Evolutionary conservation across 2,329 filamentous ascomycete genomes (phyloP).

Genomic region (Blastomyces gilchristii): DNA sequence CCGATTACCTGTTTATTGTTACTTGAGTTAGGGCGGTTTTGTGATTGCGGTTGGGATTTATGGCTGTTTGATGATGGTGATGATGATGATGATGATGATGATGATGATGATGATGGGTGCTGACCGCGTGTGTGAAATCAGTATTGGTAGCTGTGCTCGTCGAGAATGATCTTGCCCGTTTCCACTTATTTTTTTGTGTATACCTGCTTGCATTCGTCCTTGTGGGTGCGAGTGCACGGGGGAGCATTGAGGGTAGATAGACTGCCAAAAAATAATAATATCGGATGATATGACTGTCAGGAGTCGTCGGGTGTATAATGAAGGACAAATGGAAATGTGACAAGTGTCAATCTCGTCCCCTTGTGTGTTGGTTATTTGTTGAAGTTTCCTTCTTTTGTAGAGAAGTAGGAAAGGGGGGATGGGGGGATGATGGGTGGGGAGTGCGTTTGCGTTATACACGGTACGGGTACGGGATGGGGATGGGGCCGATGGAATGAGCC

Average conservation of each 20-base stretch:
- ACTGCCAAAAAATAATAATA: too few species aligned
- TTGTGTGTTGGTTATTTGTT: background rate
- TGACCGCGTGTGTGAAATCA: slow-evolving; percentile 54
- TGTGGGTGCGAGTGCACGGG: background rate
- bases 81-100: too few species aligned
- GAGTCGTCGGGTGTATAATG: too few species aligned
- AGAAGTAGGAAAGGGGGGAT: background rate
- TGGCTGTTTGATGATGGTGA: background rate
- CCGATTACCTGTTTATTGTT: slow-evolving; percentile 45
- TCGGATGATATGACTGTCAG: too few species aligned
- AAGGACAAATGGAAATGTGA: too few species aligned
- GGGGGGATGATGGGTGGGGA: too few species aligned
- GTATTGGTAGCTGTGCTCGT: slow-evolving; percentile 33
- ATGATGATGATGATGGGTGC: background rate
- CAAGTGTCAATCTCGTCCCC: too few species aligned
- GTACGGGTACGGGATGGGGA: too few species aligned
- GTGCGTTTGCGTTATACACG: background rate
- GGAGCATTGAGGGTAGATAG: background rate
- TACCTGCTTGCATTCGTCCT: background rate
- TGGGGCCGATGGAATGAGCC: background rate
- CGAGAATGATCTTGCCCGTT: slow-evolving; percentile 31
- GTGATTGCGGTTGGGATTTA: background rate
- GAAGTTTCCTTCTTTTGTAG: background rate
- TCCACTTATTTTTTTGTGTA: slow-evolving; percentile 1
- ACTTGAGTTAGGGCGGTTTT: background rate